phyloP scores from a whole-genome alignment of 495 filamentous ascomycete species.

The Pseudomonodictys pantanalensis region DNA sequence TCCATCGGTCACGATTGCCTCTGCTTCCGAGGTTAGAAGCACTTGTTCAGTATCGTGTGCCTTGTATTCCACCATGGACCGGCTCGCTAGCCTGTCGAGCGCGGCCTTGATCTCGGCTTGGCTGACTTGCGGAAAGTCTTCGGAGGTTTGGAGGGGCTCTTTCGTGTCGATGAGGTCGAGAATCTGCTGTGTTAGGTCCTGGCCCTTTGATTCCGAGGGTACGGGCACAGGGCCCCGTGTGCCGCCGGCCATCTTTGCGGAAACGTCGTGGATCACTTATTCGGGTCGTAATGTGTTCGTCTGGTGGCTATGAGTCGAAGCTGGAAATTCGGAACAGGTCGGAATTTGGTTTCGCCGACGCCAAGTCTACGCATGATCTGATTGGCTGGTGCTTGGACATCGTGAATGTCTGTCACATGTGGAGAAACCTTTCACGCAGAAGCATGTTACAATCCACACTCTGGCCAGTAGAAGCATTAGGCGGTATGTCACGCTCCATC shows the following conservation, averaged over 20 bases:
- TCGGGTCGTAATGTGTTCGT: not conserved
- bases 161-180: constrained; percentile 43
- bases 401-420: too few relatives aligned
- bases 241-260: constrained; percentile 38
- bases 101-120: constrained; percentile 78
- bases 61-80: constrained; percentile 83
- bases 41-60: constrained; percentile 74
- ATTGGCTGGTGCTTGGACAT: not conserved
- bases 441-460: too few relatives aligned
- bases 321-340: constrained; percentile 10
- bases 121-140: constrained; percentile 71
- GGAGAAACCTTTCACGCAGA: too few relatives aligned
- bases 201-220: constrained; percentile 32
- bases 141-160: constrained; percentile 65
- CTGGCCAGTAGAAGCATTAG: too few relatives aligned
- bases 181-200: constrained; percentile 40
- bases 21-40: constrained; percentile 74
- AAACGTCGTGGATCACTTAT: not conserved
- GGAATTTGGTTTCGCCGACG: not conserved
- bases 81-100: constrained; percentile 75
- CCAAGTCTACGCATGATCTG: not conserved
- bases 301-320: constrained; percentile 5
- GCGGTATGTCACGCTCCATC: too few relatives aligned
- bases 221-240: constrained; percentile 43
- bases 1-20: constrained; percentile 74